Percentiles rank a stretch among this genome's conserved stretches.
Evolutionary conservation across 148 eudicot genomes (phyloP).

Genomic region (Vaccinium darrowii): DNA sequence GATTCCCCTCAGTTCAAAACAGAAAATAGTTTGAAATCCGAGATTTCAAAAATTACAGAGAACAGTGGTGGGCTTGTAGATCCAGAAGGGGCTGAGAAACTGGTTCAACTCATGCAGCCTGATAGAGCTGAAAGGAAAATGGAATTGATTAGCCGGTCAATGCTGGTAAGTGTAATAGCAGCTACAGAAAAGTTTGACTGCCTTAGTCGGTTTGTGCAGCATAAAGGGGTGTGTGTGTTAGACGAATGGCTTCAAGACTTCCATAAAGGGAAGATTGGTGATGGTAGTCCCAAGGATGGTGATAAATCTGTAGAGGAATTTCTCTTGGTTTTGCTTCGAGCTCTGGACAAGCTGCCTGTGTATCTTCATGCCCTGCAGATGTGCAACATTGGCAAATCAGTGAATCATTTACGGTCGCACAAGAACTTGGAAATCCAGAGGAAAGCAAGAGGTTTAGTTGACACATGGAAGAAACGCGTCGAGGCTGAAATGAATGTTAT

Average conservation of each 20-base stretch:
- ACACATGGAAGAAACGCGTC: slow-evolving; percentile 98
- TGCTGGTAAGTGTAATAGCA: slow-evolving; percentile 78
- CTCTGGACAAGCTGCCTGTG: slow-evolving; percentile 89
- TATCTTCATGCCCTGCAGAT: slow-evolving; percentile 76
- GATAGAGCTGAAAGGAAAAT: slow-evolving; percentile 67
- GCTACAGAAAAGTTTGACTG: slow-evolving; percentile 85
- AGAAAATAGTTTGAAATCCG: slow-evolving; percentile 53
- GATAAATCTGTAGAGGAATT: slow-evolving; percentile 84
- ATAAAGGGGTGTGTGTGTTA: slow-evolving; percentile 68
- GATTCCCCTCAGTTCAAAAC: slow-evolving; percentile 47
- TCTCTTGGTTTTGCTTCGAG: slow-evolving; percentile 78
- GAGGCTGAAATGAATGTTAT: slow-evolving; percentile 85
- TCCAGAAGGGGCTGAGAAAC: slow-evolving; percentile 67
- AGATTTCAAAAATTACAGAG: slow-evolving; percentile 68
- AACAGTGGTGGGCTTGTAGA: slow-evolving; percentile 80
- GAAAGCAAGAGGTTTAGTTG: slow-evolving; percentile 86
- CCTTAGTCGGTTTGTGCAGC: slow-evolving; percentile 76
- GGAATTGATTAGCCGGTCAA: slow-evolving; percentile 55
- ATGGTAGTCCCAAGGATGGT: slow-evolving; percentile 57
- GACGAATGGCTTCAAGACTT: slow-evolving; percentile 94
- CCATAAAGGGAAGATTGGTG: slow-evolving; percentile 75
- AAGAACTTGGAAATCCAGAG: slow-evolving; percentile 85
- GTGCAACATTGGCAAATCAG: slow-evolving; percentile 95
- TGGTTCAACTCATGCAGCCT: slow-evolving; percentile 79
- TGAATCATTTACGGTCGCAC: slow-evolving; percentile 78